Evolutionary conservation across 2,329 filamentous ascomycete genomes (phyloP).

Genomic region (Phaeosphaeriaceae sp.): DNA sequence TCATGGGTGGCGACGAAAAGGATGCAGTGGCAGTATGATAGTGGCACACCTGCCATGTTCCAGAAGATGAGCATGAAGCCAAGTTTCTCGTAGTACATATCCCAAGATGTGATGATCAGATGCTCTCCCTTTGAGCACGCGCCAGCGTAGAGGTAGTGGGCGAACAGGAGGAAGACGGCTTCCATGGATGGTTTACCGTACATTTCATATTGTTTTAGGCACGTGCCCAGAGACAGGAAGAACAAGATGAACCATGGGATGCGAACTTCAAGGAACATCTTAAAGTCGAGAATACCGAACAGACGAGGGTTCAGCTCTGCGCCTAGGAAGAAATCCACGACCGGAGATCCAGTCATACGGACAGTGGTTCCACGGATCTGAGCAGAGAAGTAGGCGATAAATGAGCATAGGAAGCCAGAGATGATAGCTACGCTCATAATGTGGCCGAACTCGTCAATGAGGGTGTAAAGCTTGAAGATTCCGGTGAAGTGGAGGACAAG

Average conservation of each 20-base stretch:
- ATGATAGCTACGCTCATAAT: constrained; percentile 92
- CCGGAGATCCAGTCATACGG: constrained; percentile 82
- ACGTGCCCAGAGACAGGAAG: constrained; percentile 75
- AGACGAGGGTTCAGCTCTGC: constrained; percentile 86
- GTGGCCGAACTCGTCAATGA: constrained; percentile 94
- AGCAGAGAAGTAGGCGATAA: constrained; percentile 87
- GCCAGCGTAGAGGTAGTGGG: constrained; percentile 90
- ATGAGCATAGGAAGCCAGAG: constrained; percentile 82
- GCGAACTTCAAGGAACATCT: constrained; percentile 95
- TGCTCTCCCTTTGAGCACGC: constrained; percentile 93
- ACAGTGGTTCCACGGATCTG: constrained; percentile 80
- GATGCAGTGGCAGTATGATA: constrained; percentile 93
- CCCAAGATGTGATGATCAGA: constrained; percentile 88
- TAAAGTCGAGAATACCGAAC: constrained; percentile 85
- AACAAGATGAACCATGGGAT: constrained; percentile 92
- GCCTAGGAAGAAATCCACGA: constrained; percentile 93
- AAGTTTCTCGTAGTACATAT: constrained; percentile 97
- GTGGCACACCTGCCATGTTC: constrained; percentile 89
- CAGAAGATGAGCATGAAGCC: constrained; percentile 98
- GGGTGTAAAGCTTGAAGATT: constrained; percentile 85
- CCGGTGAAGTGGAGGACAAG: constrained; percentile 80
- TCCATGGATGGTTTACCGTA: constrained; percentile 89
- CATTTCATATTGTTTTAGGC: constrained; percentile 80
- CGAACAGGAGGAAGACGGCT: constrained; percentile 82
- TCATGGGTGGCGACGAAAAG: constrained; percentile 86